Base-by-base conservation (phyloP, 2,329 filamentous ascomycete genomes). In the Exophiala mesophila region DNA sequence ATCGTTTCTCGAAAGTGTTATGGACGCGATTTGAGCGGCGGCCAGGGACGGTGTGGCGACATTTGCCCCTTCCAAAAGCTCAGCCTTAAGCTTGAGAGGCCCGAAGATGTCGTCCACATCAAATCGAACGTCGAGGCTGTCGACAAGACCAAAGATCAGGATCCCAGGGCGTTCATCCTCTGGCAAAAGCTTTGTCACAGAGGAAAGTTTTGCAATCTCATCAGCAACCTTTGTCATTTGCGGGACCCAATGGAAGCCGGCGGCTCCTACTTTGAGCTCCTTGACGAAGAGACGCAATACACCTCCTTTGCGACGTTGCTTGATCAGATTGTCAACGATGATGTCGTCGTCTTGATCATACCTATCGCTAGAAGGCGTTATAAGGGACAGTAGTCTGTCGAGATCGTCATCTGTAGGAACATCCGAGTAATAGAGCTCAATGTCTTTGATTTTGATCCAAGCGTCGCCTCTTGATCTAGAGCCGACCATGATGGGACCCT, bases 151-250 rank as follows among this genome's bases (percentile, higher is more conserved):
- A 26, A 98, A 70, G 0, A 83, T 88, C 26, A 98, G 70, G 15
- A 97, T 70, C 0, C 92, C 92, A 2, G 92, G 92, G 2, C 89
- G 78, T 56, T 98, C 90, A 63, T 98, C 92, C 55, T 98, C 90
- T 0, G 92, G 90, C 2, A 98, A 73, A 60, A 97, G 97, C 60
- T 96, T 97, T 5, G 90, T 78, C 18, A 98, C 88, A 1, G 82
- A 89, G 1, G 88, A 86, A 4, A 98, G 71, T 53, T 85, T 87
- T 4, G 83, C 75, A 36, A 97, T 62, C 57, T 98, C 92, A 50
- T 85, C 82, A 1, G 77, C 82, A 6, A 98, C 73, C 8, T 75
- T 74, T 5, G 82, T 77, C 10, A 98, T 70, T 30, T 78, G 76
- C 7, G 77, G 70, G 12, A 95, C 67, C 52, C 83, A 78, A 8